phyloP scores from a whole-genome alignment of 306 rosid genomes.

The Dryas drummondii region DNA sequence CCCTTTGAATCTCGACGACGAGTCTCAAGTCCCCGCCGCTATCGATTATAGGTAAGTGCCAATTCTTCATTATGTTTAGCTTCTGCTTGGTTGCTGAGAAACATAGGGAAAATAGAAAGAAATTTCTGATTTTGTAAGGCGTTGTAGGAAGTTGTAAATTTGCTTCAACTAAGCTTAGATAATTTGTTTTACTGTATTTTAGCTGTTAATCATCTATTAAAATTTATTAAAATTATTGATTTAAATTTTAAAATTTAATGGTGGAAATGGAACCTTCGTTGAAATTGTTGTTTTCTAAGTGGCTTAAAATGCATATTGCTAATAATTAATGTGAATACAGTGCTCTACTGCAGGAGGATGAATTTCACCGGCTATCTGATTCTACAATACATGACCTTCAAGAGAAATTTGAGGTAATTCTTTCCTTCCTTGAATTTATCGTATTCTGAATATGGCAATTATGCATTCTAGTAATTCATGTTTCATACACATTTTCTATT shows the following conservation, averaged over 20 bases:
- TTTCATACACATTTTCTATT: background rate
- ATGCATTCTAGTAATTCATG: background rate
- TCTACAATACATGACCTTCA: slow-evolving; percentile 71
- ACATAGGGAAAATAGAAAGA: too few relatives aligned
- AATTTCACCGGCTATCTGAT: slow-evolving; percentile 68
- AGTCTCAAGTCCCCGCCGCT: slow-evolving; percentile 57
- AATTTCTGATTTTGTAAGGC: background rate
- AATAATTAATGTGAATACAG: slow-evolving; percentile 54
- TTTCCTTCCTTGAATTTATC: background rate
- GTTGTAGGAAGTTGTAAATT: background rate
- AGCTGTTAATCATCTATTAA: background rate
- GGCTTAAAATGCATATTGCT: slow-evolving; percentile 32
- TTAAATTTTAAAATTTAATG: background rate
- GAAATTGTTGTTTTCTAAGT: background rate
- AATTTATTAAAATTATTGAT: background rate
- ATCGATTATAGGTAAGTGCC: slow-evolving; percentile 63
- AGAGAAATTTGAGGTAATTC: slow-evolving; percentile 77
- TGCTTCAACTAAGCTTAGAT: background rate
- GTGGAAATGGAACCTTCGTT: background rate
- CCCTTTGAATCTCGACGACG: slow-evolving; percentile 37
- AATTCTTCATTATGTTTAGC: background rate
- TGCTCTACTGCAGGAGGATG: slow-evolving; percentile 75
- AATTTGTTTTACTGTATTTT: background rate
- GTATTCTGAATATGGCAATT: background rate
- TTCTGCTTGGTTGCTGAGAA: slow-evolving; percentile 18